Percentiles rank a stretch among this genome's conserved stretches.
These are phyloP conservation scores for Blastobotrys capitulatus DNA, from an alignment of 1,139 yeast genomes.

Conservation along the genomic window DNA sequence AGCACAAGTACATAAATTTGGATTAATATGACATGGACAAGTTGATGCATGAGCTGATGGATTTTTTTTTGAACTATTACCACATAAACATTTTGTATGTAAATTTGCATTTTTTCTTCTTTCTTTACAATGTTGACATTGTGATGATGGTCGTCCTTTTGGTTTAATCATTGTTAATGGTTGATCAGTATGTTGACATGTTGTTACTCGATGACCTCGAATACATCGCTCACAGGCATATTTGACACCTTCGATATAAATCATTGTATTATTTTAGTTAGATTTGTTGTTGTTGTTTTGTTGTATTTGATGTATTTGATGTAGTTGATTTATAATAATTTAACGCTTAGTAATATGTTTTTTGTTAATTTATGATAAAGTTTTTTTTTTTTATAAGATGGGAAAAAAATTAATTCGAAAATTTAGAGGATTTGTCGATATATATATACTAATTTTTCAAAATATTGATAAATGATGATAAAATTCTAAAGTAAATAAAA, in stretches of 20 bases:
- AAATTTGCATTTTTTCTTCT: conserved; percentile 63
- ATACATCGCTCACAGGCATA: conserved; percentile 95
- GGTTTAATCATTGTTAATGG: conserved; percentile 91
- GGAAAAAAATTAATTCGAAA: too few relatives aligned
- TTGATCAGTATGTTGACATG: conserved; percentile 88
- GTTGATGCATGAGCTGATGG: conserved; percentile 35
- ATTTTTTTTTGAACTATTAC: conserved; percentile 28
- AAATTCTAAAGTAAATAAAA: too few relatives aligned
- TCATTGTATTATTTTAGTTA: conserved; percentile 45
- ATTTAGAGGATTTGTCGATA: too few relatives aligned
- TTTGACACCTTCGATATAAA: conserved; percentile 81
- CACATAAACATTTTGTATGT: conserved; percentile 73
- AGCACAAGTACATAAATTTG: conserved; percentile 55
- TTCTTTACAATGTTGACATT: conserved; percentile 83
- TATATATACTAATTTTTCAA: too few relatives aligned
- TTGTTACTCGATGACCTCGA: conserved; percentile 91
- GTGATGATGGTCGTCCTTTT: conserved; percentile 92
- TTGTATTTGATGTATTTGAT: neutral
- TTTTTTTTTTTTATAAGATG: too few relatives aligned
- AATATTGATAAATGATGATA: too few relatives aligned
- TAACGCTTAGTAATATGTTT: too few relatives aligned
- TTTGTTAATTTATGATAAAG: too few relatives aligned
- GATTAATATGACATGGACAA: conserved; percentile 51
- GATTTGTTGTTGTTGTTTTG: neutral
- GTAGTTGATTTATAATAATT: too few relatives aligned